Conservation (phyloP, 495 filamentous ascomycete species). For the Penicillium nucicola region DNA sequence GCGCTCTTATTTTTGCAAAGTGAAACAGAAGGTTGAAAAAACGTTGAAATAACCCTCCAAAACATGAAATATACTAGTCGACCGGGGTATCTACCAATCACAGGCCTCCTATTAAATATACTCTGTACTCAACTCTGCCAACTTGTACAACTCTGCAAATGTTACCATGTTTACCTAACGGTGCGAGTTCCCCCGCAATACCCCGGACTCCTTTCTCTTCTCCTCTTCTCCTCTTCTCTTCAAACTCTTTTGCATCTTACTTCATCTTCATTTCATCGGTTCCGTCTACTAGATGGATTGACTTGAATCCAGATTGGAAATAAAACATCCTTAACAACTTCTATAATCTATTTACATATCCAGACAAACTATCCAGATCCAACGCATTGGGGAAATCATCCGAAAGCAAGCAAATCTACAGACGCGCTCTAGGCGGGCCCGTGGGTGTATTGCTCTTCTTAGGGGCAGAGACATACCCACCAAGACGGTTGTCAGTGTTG, state of each 20-base stretch:
- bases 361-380: constrained; percentile 9
- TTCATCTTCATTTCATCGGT: not conserved
- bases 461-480: constrained; percentile 55
- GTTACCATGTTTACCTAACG: not conserved
- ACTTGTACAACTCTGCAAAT: not conserved
- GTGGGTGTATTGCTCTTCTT: constrained; percentile 53
- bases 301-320: not conserved
- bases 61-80: constrained; percentile 11
- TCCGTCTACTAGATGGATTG: not conserved
- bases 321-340: constrained; percentile 12
- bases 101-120: constrained; percentile 9
- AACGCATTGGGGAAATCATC: constrained; percentile 23
- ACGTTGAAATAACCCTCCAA: not conserved
- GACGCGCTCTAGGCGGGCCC: constrained; percentile 31
- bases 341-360: constrained; percentile 31
- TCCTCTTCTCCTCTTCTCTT: not conserved
- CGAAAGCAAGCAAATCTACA: constrained; percentile 23
- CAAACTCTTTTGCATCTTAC: not conserved
- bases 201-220: constrained; percentile 14
- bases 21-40: too few relatives aligned
- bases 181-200: constrained; percentile 22
- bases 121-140: not conserved
- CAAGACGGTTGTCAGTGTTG: constrained; percentile 51
- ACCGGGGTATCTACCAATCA: constrained; percentile 12
- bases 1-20: too few relatives aligned